phyloP scores from a whole-genome alignment of 768 basidiomycete species.

The Boletellus ananiceps region DNA sequence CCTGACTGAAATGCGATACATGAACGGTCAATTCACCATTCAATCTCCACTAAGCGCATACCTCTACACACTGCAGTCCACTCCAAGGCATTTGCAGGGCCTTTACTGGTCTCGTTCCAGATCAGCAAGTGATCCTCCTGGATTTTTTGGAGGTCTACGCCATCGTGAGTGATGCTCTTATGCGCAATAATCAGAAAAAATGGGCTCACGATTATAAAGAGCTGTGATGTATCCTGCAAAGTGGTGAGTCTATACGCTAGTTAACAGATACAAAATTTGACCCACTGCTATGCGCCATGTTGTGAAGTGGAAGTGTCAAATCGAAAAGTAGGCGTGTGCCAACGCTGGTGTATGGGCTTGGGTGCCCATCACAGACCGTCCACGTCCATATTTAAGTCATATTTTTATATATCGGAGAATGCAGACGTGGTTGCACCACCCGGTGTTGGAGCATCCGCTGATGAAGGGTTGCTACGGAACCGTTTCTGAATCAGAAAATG shows the following conservation, averaged over 20 bases:
- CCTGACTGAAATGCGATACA: constrained; percentile 35
- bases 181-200: not conserved
- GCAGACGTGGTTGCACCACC: not conserved
- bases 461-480: not conserved
- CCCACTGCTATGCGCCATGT: constrained; percentile 23
- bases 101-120: constrained; percentile 38
- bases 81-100: constrained; percentile 37
- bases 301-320: not conserved
- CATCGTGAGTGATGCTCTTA: not conserved
- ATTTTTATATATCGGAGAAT: constrained; percentile 6
- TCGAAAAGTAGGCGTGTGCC: not conserved
- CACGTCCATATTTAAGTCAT: constrained; percentile 25
- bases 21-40: not conserved
- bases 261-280: not conserved
- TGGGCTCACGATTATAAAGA: constrained; percentile 45
- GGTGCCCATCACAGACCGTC: not conserved
- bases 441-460: constrained; percentile 2
- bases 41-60: constrained; percentile 25
- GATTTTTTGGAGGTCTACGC: constrained; percentile 36
- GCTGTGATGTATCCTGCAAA: constrained; percentile 28
- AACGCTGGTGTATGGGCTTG: not conserved
- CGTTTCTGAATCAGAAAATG: constrained; percentile 3
- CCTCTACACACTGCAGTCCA: constrained; percentile 62
- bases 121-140: constrained; percentile 30
- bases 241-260: constrained; percentile 9